These are phyloP conservation scores for Tolypocladium album DNA, from an alignment of 2,329 filamentous ascomycete genomes.

Conservation along the genomic window DNA sequence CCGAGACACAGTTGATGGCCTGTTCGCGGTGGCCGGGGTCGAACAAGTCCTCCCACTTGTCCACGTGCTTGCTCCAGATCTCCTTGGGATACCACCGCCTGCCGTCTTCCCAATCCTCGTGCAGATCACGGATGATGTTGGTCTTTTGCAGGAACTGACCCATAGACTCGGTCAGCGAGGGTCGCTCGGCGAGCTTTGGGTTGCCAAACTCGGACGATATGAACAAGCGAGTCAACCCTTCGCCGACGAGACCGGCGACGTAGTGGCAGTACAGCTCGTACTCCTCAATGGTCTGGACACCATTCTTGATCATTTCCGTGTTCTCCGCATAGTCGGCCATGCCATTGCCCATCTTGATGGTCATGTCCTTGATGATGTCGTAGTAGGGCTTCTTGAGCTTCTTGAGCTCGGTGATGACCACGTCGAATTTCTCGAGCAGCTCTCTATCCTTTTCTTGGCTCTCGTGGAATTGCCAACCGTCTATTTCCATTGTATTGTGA, in stretches of 20 bases:
- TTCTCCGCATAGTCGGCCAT: slow-evolving; percentile 95
- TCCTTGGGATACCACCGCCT: slow-evolving; percentile 91
- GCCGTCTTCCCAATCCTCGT: slow-evolving; percentile 79
- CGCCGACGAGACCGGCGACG: slow-evolving; percentile 95
- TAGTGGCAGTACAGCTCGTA: slow-evolving; percentile 98
- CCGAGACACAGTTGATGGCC: slow-evolving; percentile 77
- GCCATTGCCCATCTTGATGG: slow-evolving; percentile 89
- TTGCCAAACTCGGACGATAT: slow-evolving; percentile 82
- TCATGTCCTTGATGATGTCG: slow-evolving; percentile 85
- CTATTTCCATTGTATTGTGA: slow-evolving; percentile 63
- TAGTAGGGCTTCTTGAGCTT: slow-evolving; percentile 77
- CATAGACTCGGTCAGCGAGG: slow-evolving; percentile 86
- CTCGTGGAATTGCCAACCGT: slow-evolving; percentile 83
- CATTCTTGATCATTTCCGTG: slow-evolving; percentile 67
- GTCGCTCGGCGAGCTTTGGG: slow-evolving; percentile 66
- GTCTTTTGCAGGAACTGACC: slow-evolving; percentile 96
- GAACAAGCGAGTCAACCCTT: slow-evolving; percentile 83
- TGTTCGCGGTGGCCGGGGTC: slow-evolving; percentile 65
- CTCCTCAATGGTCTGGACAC: slow-evolving; percentile 73
- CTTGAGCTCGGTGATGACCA: slow-evolving; percentile 77
- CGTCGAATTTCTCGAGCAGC: slow-evolving; percentile 83
- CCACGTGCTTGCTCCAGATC: slow-evolving; percentile 93
- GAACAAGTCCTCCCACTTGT: slow-evolving; percentile 83
- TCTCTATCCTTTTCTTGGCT: slow-evolving; percentile 94
- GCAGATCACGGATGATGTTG: slow-evolving; percentile 94